Evolutionary conservation across 352 stramenopile genomes (phyloP).

Genomic region (Phytophthora crassamura): DNA sequence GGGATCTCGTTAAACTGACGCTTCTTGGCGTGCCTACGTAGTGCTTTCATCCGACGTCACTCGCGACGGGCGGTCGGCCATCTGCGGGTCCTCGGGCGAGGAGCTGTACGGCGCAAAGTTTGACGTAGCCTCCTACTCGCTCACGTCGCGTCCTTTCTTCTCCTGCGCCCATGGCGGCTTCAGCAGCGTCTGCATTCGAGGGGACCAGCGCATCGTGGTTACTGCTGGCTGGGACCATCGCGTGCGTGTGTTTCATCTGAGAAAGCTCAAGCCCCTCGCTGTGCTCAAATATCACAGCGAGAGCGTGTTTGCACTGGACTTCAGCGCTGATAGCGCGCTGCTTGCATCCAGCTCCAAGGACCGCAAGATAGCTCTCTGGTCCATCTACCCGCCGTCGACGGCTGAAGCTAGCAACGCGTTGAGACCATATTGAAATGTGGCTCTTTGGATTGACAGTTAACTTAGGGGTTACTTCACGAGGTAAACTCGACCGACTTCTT

Average conservation of each 20-base stretch:
- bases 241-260: slow-evolving; percentile 74
- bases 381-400: slow-evolving; percentile 61
- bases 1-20: slow-evolving; percentile 7
- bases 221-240: slow-evolving; percentile 83
- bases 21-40: slow-evolving; percentile 27
- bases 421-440: slow-evolving; percentile 38
- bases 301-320: slow-evolving; percentile 77
- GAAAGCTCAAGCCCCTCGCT: slow-evolving; percentile 77
- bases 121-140: slow-evolving; percentile 45
- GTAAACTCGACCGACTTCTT: slow-evolving; percentile 90
- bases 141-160: slow-evolving; percentile 61
- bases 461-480: slow-evolving; percentile 34
- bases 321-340: slow-evolving; percentile 64
- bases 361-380: slow-evolving; percentile 81
- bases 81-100: slow-evolving; percentile 71
- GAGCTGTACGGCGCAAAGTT: slow-evolving; percentile 57
- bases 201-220: slow-evolving; percentile 80
- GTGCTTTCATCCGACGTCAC: slow-evolving; percentile 81
- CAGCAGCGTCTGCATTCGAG: slow-evolving; percentile 67
- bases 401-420: slow-evolving; percentile 31
- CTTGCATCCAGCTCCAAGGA: slow-evolving; percentile 83
- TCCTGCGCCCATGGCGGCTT: slow-evolving; percentile 66
- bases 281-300: slow-evolving; percentile 85
- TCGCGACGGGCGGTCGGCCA: slow-evolving; percentile 50
- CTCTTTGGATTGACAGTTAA: slow-evolving; percentile 22